Evolutionary conservation across 2,329 filamentous ascomycete genomes (phyloP).

Genomic region (Fusarium fujikuroi): DNA sequence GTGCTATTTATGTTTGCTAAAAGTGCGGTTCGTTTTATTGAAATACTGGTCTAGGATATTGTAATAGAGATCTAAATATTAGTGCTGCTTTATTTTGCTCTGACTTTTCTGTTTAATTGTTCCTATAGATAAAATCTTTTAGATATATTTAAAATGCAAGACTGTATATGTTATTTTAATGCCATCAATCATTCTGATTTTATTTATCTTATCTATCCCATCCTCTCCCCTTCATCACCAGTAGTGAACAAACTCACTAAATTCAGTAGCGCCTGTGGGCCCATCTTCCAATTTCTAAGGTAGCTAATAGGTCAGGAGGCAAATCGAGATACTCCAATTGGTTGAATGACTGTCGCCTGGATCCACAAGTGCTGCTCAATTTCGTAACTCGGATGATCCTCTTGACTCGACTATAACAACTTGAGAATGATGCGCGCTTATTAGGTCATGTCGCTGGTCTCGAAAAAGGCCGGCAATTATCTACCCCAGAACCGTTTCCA

Average conservation of each 20-base stretch:
- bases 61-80: not conserved
- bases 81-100: rapidly evolving
- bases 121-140: rapidly evolving
- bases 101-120: not conserved
- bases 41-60: rapidly evolving
- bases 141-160: rapidly evolving
- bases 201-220: not conserved
- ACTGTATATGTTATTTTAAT: not conserved
- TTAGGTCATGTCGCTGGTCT: not conserved
- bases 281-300: not conserved
- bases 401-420: rapidly evolving
- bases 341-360: not conserved
- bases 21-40: not conserved
- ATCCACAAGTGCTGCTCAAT: not conserved
- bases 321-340: rapidly evolving
- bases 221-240: not conserved
- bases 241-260: not conserved
- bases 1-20: not conserved
- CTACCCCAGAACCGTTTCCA: not conserved
- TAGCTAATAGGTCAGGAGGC: rapidly evolving
- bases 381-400: too few relatives aligned
- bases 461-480: rapidly evolving
- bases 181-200: rapidly evolving
- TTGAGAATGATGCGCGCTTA: too few relatives aligned
- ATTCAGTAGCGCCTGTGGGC: not conserved